Evolutionary conservation across 257 asterid genomes (phyloP), one percentile per base, ranked within the genome.

Genomic region (Lycium barbarum): DNA sequence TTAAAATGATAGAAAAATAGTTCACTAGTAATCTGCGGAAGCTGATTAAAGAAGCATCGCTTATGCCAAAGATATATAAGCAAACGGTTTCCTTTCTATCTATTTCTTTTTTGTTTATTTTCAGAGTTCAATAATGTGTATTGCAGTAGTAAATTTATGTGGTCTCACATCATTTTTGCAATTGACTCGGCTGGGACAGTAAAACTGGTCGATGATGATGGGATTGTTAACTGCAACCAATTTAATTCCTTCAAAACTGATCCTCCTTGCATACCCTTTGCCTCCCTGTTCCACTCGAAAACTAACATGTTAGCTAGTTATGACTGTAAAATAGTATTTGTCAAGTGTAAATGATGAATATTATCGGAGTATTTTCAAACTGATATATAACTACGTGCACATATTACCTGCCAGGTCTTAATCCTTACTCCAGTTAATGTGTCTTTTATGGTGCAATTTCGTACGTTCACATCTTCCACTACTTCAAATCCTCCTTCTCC

Each of bases 371-470:
- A 76, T 2, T 51, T 76, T 57, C 26, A 8, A 76, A 17, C 9
- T 53, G 14, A 4, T 26, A 26, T 26, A 26, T 49, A 9, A 14
- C 5, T 9, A 26, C 26, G 82, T 43, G 55, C 35, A 6, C 38
- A 7, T 26, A 26, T 87, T 53, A 93, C 97, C 93, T 92, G 94
- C 81, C 85, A 45, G 43, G 91, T 91, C 90, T 93, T 93, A 11
- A 93, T 88, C 83, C 97, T 86, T 49, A 92, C 92, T 85, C 97
- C 97, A 68, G 92, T 90, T 1, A 89, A 36, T 1, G 97, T 92
- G 33, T 83, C 82, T 88, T 51, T 93, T 26, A 93, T 82, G 2
- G 95, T 93, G 84, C 92, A 91, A 68, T 92, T 91, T n/a, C 86
- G 79, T 12, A 92, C 93, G 1, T 87, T 92, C 49, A 92, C 94